These are phyloP conservation scores for Moringa oleifera DNA, from an alignment of 345 rosid species.

Conservation along the genomic window DNA sequence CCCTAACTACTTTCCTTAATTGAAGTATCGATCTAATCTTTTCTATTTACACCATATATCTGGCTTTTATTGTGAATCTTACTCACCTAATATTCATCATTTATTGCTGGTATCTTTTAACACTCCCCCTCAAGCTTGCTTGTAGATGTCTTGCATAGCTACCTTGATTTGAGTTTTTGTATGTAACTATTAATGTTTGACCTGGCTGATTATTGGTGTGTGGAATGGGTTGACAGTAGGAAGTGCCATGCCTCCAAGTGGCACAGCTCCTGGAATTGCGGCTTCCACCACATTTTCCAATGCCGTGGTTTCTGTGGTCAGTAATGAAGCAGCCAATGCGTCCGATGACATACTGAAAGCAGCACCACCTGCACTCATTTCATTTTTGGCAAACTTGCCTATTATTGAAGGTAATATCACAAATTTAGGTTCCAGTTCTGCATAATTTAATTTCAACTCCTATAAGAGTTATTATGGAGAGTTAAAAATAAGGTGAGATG, in stretches of 20 bases:
- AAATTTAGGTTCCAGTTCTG: constrained; percentile 7
- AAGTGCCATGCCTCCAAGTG: constrained; percentile 22
- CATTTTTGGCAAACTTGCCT: constrained; percentile 78
- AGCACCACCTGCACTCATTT: constrained; percentile 67
- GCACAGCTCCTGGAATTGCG: constrained; percentile 34
- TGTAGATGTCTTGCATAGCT: no score
- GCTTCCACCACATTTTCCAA: constrained; percentile 36
- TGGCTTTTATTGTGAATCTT: no score
- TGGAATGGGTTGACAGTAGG: constrained; percentile 25
- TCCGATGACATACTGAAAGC: constrained; percentile 70
- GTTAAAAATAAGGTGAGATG: no score
- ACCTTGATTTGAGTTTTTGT: no score
- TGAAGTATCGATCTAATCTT: no score
- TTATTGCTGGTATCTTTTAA: no score
- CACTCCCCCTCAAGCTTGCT: no score
- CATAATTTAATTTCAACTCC: constrained; percentile 1
- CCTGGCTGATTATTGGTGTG: constrained; percentile 6
- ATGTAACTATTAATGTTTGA: background rate
- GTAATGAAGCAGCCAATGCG: constrained; percentile 37
- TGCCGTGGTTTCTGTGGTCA: constrained; percentile 27
- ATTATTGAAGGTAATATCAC: constrained; percentile 53
- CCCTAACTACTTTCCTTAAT: no score
- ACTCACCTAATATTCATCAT: no score
- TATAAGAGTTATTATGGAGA: no score
- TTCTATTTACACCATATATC: no score